A percentile compares a stretch with the other conserved stretches of the same genome.
Evolutionary conservation across 2,329 filamentous ascomycete genomes (phyloP).

Genomic region (Pestalotiopsis fici): DNA sequence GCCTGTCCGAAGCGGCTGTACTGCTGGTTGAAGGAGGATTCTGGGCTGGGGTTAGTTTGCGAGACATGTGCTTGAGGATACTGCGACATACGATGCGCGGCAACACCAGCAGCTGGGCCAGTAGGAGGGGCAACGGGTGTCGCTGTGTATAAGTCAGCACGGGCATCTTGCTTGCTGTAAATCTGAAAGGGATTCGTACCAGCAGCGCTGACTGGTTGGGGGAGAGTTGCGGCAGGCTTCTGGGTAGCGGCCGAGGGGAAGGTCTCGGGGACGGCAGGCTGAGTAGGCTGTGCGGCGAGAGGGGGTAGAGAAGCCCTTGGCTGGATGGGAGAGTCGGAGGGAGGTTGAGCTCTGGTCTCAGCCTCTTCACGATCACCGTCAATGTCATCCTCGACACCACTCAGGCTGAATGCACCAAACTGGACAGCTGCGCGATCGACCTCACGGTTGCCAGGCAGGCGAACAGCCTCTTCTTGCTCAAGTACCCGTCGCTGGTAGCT

Average conservation of each 20-base stretch:
- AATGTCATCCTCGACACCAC: conserved; percentile 81
- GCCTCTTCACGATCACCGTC: conserved; percentile 94
- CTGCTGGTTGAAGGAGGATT: conserved; percentile 60
- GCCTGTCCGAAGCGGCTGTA: conserved; percentile 71
- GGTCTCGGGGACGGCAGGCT: conserved; percentile 55
- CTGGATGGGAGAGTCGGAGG: conserved; percentile 86
- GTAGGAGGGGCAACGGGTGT: conserved; percentile 29
- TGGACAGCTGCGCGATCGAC: conserved; percentile 92
- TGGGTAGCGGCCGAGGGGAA: conserved; percentile 46
- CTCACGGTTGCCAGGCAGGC: conserved; percentile 96
- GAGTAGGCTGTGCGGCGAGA: conserved; percentile 44
- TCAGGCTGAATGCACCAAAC: conserved; percentile 93
- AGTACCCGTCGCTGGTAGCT: conserved; percentile 85
- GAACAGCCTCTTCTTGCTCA: conserved; percentile 95
- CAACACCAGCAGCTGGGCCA: conserved; percentile 22
- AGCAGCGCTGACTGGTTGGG: conserved; percentile 33
- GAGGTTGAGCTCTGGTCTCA: conserved; percentile 90
- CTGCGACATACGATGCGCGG: conserved; percentile 27
- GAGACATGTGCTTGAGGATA: conserved; percentile 33
- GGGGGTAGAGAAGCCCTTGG: conserved; percentile 88
- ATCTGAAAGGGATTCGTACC: conserved; percentile 23
- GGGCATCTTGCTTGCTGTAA: background rate
- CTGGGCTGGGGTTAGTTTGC: conserved; percentile 40
- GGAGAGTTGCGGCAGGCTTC: conserved; percentile 52
- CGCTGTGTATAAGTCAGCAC: conserved; percentile 25